Base-by-base conservation (phyloP, 371 early-diverging fungal species). In the Umbelopsis sp. region DNA sequence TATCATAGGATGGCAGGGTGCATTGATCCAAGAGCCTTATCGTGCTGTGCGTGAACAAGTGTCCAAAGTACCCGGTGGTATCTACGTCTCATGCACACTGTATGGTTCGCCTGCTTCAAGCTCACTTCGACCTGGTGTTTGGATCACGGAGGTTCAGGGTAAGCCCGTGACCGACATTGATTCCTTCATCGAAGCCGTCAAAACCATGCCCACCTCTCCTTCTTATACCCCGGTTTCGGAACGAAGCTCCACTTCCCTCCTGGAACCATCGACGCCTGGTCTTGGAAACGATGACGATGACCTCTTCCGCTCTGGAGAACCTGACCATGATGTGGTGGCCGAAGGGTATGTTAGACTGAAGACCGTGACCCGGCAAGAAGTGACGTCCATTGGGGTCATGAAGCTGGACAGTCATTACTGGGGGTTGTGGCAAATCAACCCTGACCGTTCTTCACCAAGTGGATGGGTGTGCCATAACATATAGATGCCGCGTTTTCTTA, bases 1-100 rank as follows among this genome's bases (percentile, higher is more conserved):
- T 14, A 77, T 92, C 32, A 80, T 94, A 10, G 75, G 87, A 14
- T 94, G 94, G 94, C 87, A 87, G 1, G 94, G 94, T 12, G 94
- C 93, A 0, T 72, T 92, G 32, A 78, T 93, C 12, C 90, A 91
- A 69, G 76, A 69, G 70, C 94, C 94, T 0, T 92, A 93, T 76
- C 78, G 85, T 18, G 92, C 93, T 0, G 93, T 91, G 7, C 80
- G 86, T 25, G 90, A 91, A 70, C 94, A 93, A 74, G 83, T 87
- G 24, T 57, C 57, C 12, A 80, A 83, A 14, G 72, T 89, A 24
- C 93, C 93, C 2, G 79, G 81, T 0, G 74, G 78, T 8, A 87
- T 92, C 44, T 94, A 94, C 74, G 86, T 93, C 7, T 75, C 87
- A 69, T 77, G 74, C 80, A 73, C 83, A 22, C 75, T 81, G 44